phyloP scores from a whole-genome alignment of 805 yeast genomes.

The Ogataea naganishii region DNA sequence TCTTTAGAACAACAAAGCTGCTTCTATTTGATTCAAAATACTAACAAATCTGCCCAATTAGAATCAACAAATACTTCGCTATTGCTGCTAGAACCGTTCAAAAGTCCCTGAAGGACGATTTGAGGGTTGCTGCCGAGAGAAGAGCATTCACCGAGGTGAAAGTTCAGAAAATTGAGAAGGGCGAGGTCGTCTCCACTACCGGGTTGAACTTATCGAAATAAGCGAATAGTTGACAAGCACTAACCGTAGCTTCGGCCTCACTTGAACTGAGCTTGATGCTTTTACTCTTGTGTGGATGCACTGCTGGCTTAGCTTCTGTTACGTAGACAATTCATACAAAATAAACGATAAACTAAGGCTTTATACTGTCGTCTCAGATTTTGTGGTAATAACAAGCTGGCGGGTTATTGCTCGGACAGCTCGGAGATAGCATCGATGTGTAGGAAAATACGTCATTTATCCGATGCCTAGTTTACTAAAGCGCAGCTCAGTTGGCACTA shows the following conservation, averaged over 20 bases:
- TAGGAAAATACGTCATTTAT: too few relatives aligned
- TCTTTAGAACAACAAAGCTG: too few relatives aligned
- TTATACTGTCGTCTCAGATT: constrained; percentile 4
- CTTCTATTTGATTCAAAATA: background rate
- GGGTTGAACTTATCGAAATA: constrained; percentile 8
- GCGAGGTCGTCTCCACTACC: constrained; percentile 30
- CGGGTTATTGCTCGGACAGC: too few relatives aligned
- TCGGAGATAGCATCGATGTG: too few relatives aligned
- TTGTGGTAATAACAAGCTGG: too few relatives aligned
- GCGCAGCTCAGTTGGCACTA: too few relatives aligned
- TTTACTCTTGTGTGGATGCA: too few relatives aligned
- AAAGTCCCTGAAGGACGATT: constrained; percentile 79
- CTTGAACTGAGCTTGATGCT: too few relatives aligned
- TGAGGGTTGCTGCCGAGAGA: constrained; percentile 61
- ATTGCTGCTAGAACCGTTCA: constrained; percentile 87
- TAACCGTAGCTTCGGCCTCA: constrained; percentile 8
- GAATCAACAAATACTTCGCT: constrained; percentile 82
- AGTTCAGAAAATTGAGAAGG: constrained; percentile 64
- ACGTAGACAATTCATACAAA: background rate
- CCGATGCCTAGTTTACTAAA: too few relatives aligned
- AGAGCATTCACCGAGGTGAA: constrained; percentile 71
- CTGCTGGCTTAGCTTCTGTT: background rate
- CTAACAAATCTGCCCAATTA: constrained; percentile 11
- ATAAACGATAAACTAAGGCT: constrained; percentile 3
- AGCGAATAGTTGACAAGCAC: background rate